Conservation (phyloP, 2,329 filamentous ascomycete genomes). For the Epichloe elymi region DNA sequence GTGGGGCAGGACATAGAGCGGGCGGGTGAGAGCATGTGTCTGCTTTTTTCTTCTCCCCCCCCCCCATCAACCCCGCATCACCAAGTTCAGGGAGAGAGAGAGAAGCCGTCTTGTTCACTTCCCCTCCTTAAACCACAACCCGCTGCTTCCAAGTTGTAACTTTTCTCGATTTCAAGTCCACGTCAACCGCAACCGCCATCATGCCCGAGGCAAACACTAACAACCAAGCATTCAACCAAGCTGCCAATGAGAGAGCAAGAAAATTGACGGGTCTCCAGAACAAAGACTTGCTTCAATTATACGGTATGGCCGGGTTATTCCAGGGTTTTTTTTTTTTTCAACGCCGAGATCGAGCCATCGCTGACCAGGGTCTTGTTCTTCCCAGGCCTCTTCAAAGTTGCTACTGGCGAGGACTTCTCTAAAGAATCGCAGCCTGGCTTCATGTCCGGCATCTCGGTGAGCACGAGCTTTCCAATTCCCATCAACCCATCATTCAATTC, state of each 20-base stretch:
- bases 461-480: neutral
- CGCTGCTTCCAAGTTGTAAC: neutral
- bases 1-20: no score
- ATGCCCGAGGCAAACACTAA: neutral
- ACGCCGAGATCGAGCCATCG: neutral
- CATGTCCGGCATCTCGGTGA: neutral
- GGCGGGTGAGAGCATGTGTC: no score
- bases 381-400: neutral
- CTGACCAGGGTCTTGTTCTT: neutral
- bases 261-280: neutral
- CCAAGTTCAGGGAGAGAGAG: no score
- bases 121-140: no score
- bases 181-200: neutral
- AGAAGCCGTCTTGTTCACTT: no score
- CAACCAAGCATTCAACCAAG: neutral
- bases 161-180: neutral
- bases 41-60: no score
- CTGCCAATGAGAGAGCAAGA: neutral
- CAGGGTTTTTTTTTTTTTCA: neutral
- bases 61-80: no score
- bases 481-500: no score
- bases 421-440: neutral
- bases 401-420: neutral
- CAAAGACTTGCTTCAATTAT: neutral
- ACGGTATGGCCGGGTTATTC: neutral